phyloP scores from a whole-genome alignment of 2,329 filamentous ascomycete species.

The Nigrospora oryzae region DNA sequence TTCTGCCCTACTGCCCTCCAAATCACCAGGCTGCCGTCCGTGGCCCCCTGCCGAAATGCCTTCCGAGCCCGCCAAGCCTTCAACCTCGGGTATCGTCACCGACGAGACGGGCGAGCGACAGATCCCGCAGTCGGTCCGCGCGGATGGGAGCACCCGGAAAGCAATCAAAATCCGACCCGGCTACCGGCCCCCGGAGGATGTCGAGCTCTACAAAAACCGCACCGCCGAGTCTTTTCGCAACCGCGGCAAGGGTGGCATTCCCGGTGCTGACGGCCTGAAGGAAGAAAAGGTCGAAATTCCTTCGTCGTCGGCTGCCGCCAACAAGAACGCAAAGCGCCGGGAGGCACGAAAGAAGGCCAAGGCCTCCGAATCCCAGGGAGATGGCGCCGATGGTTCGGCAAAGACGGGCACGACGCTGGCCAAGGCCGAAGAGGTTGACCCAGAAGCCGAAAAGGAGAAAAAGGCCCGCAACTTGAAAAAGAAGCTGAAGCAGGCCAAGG shows the following conservation, averaged over 20 bases:
- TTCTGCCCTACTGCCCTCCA: not conserved
- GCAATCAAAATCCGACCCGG: conserved; percentile 92
- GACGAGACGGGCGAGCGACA: conserved; percentile 71
- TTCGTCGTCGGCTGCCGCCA: conserved; percentile 42
- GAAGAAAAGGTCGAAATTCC: conserved; percentile 32
- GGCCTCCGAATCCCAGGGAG: conserved; percentile 49
- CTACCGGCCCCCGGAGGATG: conserved; percentile 89
- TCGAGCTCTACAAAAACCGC: conserved; percentile 92
- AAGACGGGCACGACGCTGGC: conserved; percentile 16
- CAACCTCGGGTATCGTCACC: conserved; percentile 68
- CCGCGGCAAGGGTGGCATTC: conserved; percentile 61
- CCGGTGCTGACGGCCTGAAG: conserved; percentile 59
- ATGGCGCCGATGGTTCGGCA: conserved; percentile 36
- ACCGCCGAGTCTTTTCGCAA: conserved; percentile 80
- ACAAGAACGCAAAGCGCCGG: conserved; percentile 78
- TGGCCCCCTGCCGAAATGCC: conserved; percentile 28
- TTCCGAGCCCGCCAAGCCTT: conserved; percentile 25
- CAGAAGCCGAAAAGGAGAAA: conserved; percentile 78
- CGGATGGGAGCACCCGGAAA: conserved; percentile 86
- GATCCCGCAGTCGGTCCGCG: conserved; percentile 77
- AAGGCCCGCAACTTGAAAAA: conserved; percentile 87
- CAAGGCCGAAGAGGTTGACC: conserved; percentile 43
- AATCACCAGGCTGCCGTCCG: conserved; percentile 1
- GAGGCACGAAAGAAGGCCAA: conserved; percentile 50
- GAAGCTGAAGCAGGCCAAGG: conserved; percentile 88